Percentiles rank a stretch among this genome's conserved stretches.
These are phyloP conservation scores for Lyophyllum semitale DNA, from an alignment of 768 basidiomycete genomes.

Conservation along the genomic window DNA sequence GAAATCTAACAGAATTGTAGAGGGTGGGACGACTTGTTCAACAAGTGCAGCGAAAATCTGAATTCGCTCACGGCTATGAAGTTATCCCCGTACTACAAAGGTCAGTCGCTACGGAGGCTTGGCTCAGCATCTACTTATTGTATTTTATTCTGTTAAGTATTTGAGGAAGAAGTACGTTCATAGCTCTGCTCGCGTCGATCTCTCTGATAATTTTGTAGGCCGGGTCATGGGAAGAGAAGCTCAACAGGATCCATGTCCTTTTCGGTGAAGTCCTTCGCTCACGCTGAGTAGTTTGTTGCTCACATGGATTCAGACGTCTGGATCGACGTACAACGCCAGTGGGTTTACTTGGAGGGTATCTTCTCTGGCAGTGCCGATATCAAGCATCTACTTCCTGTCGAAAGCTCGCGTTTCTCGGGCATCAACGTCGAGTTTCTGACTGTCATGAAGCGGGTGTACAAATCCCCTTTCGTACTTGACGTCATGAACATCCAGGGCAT, in stretches of 20 bases:
- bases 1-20: slow-evolving; percentile 37
- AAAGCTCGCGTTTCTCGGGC: slow-evolving; percentile 96
- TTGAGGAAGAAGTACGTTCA: slow-evolving; percentile 78
- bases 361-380: slow-evolving; percentile 99
- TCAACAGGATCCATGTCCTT: slow-evolving; percentile 94
- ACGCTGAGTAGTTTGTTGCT: slow-evolving; percentile 7
- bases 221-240: slow-evolving; percentile 93
- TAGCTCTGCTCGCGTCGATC: not conserved
- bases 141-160: slow-evolving; percentile 48
- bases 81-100: slow-evolving; percentile 97
- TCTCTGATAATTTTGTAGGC: slow-evolving; percentile 45
- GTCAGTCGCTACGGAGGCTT: slow-evolving; percentile 35
- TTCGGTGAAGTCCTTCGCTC: slow-evolving; percentile 63
- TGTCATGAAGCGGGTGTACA: slow-evolving; percentile 99
- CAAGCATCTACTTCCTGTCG: slow-evolving; percentile 97
- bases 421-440: slow-evolving; percentile 98
- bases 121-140: not conserved
- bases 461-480: slow-evolving; percentile 95
- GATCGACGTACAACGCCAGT: slow-evolving; percentile 99
- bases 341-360: slow-evolving; percentile 99
- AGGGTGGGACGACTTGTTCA: slow-evolving; percentile 97
- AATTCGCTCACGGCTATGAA: slow-evolving; percentile 98
- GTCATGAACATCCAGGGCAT: slow-evolving; percentile 95
- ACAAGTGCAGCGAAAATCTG: slow-evolving; percentile 95
- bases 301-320: slow-evolving; percentile 71